Evolutionary conservation across 1,284 basidiomycete genomes (phyloP), one percentile per base, ranked within the genome.

Genomic region (Anthracocystis setariae): DNA sequence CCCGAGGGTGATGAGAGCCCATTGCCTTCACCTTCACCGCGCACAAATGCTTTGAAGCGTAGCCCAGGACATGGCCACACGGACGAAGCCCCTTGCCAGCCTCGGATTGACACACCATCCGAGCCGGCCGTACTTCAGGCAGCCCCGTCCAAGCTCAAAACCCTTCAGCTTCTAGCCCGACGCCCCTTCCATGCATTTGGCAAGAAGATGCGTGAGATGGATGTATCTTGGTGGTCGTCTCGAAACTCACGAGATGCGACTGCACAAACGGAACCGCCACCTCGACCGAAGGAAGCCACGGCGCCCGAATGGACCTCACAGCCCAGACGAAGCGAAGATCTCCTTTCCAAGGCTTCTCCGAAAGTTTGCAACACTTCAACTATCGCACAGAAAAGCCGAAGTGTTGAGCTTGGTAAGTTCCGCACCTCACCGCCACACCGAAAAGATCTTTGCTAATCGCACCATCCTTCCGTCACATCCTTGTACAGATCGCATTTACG

Each of bases 101-200:
- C 4, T 40, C 37, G 18, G 38, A 10, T 20, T 12, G 27, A 40
- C 17, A 20, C 13, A 12, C 8, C 40, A 17, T 8, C 29, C 15
- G 13, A 13, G 10, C 24, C 44, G 2, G 27, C 38, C 8, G 32
- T 15, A 3, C 20, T 33, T n/a, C 12, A 57, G 32, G n/a, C 33
- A 5, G 33, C 53, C 1, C 42, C 40, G 2, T 48, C 58, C 9
- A 67, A 67, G 46, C 58, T 67, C 49, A 67, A 61, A 25, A 61
- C 64, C 2, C 57, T 67, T 3, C 64, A 67, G 38, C 42, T 67
- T 9, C 54, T 67, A 0, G 64, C 64, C 2, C 39, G 64, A 27
- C 64, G 57, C 0, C 64, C 64, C 12, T 67, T 61, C 46, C 48
- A 47, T 21, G 64, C 64, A 0, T 61, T 67, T n/a, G 58, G 64